Base-by-base conservation (phyloP, 2,329 filamentous ascomycete species). In the Aureobasidium sp. region DNA sequence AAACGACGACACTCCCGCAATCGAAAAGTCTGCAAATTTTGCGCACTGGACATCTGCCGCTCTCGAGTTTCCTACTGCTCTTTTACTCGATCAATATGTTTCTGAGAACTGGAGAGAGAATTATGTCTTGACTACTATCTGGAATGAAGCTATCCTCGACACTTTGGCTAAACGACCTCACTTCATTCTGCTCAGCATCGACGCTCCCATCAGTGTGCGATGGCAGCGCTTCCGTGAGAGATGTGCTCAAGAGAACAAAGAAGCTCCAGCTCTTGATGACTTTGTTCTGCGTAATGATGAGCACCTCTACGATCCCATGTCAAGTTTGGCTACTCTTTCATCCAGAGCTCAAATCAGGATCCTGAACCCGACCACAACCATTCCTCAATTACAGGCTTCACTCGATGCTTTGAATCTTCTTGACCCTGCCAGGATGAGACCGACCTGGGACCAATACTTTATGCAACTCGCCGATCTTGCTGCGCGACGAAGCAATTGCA, bases 401-500 rank as follows among this genome's bases (percentile, higher is more conserved):
- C 83, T 99, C 1, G 81, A 83, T 53, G 82, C 84, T 51, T 82
- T 97, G 8, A 84, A 96, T 72, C 83, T 99, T 29, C 82, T 88
- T 1, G 87, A 94, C 70, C 83, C 87, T 37, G 84, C 89, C 68
- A 87, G 94, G 1, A 81, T 99, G 39, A 86, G 94, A 1, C 94
- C 94, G 0, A 87, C 85, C 53, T 99, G 94, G 94, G 94, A 99
- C 75, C 87, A 89, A 70, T 99, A 99, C 78, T 99, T 99, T 73
- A 99, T 99, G 94, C 86, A 90, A 44, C 81, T 99, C n/a, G 92
- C 94, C 5, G 91, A 89, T 37, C 84, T 99, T 52, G 94, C 94
- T 8, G 90, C 93, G 0, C 88, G 91, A 68, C 84, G 94, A 66
- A 91, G 87, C 71, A 99, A 99, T 75, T 99, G 94, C 79, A 99